phyloP scores from a whole-genome alignment of 2,329 filamentous ascomycete species.

The Fusarium nodosum region DNA sequence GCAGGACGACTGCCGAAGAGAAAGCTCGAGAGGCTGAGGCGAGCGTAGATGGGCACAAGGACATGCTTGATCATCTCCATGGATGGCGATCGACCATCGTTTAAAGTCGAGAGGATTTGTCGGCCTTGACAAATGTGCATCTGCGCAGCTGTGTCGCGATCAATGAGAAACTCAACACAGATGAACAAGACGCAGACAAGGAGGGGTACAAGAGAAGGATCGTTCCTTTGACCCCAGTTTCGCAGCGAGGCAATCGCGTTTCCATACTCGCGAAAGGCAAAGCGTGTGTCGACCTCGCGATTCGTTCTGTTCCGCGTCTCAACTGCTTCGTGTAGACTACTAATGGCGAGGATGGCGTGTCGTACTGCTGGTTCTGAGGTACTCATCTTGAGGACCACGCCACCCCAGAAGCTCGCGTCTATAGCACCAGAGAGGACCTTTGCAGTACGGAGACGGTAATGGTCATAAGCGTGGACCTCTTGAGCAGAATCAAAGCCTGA shows the following conservation, averaged over 20 bases:
- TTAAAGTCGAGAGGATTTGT: conserved; percentile 57
- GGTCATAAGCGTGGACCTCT: conserved; percentile 52
- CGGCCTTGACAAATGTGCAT: conserved; percentile 61
- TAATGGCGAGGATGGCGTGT: conserved; percentile 65
- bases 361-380: conserved; percentile 61
- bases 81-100: conserved; percentile 47
- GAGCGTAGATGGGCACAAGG: conserved; percentile 60
- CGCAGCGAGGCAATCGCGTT: conserved; percentile 61
- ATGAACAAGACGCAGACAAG: conserved; percentile 66
- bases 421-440: conserved; percentile 60
- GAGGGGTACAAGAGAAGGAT: conserved; percentile 53
- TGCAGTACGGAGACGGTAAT: conserved; percentile 55
- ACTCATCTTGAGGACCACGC: conserved; percentile 61
- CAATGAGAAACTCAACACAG: conserved; percentile 67
- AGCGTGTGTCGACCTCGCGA: conserved; percentile 38
- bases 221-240: conserved; percentile 53
- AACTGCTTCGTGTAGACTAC: conserved; percentile 60
- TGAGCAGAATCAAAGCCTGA: conserved; percentile 41
- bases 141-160: conserved; percentile 61
- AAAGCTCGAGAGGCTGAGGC: conserved; percentile 58
- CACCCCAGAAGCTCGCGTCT: conserved; percentile 60
- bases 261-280: conserved; percentile 59
- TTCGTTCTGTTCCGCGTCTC: conserved; percentile 40
- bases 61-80: conserved; percentile 57
- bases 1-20: conserved; percentile 57